phyloP scores from a whole-genome alignment of 2,329 filamentous ascomycete species.

The Cladosporium austrohemisphaericum region DNA sequence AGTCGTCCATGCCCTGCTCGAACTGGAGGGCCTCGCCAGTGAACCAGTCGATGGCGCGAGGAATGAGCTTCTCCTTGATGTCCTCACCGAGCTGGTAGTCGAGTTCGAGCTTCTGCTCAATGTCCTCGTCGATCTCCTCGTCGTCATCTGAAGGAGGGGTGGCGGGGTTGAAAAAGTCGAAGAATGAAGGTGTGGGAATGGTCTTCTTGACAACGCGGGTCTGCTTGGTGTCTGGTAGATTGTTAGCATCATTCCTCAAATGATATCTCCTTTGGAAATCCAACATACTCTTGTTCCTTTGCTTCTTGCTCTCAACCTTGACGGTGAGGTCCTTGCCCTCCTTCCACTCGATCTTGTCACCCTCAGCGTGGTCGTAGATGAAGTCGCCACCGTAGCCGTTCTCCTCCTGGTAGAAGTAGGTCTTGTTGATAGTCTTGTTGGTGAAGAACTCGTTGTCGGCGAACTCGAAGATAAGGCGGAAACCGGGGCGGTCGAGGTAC shows the following conservation, averaged over 20 bases:
- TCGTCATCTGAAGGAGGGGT: constrained; percentile 76
- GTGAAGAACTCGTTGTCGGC: constrained; percentile 92
- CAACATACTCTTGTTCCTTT: constrained; percentile 88
- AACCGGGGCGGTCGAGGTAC: constrained; percentile 96
- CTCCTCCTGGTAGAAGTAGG: constrained; percentile 98
- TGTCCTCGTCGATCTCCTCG: constrained; percentile 79
- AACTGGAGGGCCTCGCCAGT: constrained; percentile 96
- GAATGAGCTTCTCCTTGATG: constrained; percentile 99
- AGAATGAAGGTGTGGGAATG: constrained; percentile 94
- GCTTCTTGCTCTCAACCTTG: constrained; percentile 97
- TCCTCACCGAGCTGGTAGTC: constrained; percentile 99
- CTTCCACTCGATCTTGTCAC: constrained; percentile 98
- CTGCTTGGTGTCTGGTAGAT: constrained; percentile 83
- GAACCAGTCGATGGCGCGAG: constrained; percentile 98
- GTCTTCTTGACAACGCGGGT: constrained; percentile 99
- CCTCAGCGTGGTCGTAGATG: constrained; percentile 98
- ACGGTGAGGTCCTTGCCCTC: constrained; percentile 88
- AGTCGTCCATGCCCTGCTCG: constrained; percentile 85
- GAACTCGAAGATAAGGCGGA: constrained; percentile 98
- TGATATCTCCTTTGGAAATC: not conserved
- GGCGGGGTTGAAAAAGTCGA: constrained; percentile 97
- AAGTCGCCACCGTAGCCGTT: constrained; percentile 98
- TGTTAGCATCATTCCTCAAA: constrained; percentile 18
- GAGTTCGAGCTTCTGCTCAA: constrained; percentile 95
- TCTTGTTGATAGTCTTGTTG: constrained; percentile 97